Evolutionary conservation across 2,329 filamentous ascomycete genomes (phyloP), one percentile per base, ranked within the genome.

Genomic region (Metarhizium brunneum): DNA sequence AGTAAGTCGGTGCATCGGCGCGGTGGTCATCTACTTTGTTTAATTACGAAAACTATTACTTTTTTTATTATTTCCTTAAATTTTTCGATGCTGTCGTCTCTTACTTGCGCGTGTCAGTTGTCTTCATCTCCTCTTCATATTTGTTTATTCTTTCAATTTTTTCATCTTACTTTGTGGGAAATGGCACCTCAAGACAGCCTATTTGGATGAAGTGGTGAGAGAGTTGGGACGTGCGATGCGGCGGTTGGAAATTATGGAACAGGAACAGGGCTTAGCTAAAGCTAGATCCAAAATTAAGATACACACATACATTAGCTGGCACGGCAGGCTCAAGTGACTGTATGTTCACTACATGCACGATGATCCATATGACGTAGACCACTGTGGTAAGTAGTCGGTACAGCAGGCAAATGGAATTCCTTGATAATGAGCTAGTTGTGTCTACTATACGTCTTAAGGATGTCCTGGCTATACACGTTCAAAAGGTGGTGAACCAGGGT

Each of bases 21-120:
- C 64, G 72, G 71, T 68, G 70, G 69, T 69, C 71, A 73, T 72
- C 72, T 76, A 77, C 72, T 69, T 75, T 78, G 74, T 78, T 76
- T 77, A 77, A 78, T 77, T 71, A 75, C 65, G 71, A 74, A 71
- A 66, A 59, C 25, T 40, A 49, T 40, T 45, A 59, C 64, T 66
- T 68, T 66, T 50, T 20, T 25, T 25, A 50, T 47, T 49, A 36
- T 47, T 50, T 57, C 32, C 30, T 49, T 55, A 20, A 20, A 16
- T 49, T 30, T 25, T 16, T 40, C 18, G 47, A 20, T 35, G 10
- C 3, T 36, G n/a, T 32, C 29, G 38, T 55, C 14, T 53, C 42
- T 43, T 43, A 30, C 40, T 50, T 50, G 48, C 30, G 53, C 36
- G 30, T 30, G 38, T 47, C 16, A 50, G 20, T 43, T 55, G 6